These are phyloP conservation scores for Cytospora chrysosperma DNA, from an alignment of 2,329 filamentous ascomycete species.

Conservation along the genomic window DNA sequence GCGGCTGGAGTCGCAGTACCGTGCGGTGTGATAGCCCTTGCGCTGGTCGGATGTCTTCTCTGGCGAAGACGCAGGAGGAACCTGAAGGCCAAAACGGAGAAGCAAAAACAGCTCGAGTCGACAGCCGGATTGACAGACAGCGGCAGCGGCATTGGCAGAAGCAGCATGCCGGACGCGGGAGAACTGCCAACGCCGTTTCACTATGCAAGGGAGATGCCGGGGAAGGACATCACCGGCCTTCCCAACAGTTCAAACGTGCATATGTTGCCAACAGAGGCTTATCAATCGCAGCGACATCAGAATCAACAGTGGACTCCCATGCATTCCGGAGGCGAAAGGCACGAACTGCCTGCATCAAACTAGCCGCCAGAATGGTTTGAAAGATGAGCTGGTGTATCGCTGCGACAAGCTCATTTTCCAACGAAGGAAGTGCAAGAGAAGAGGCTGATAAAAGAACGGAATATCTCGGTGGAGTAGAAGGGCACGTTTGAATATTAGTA, in stretches of 20 bases:
- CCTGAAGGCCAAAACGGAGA: slow-evolving; percentile 6
- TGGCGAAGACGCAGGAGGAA: slow-evolving; percentile 8
- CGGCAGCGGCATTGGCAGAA: slow-evolving; percentile 10
- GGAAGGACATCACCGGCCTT: slow-evolving; percentile 6
- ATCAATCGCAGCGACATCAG: slow-evolving; percentile 1
- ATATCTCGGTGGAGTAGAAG: not conserved
- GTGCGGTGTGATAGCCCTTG: not conserved
- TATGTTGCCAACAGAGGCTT: not conserved
- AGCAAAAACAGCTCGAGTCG: slow-evolving; percentile 6
- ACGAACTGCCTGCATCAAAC: slow-evolving; percentile 13
- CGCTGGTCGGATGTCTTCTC: slow-evolving; percentile 6
- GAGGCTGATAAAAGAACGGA: not conserved
- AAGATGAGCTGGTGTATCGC: not conserved
- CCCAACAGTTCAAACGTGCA: slow-evolving; percentile 14
- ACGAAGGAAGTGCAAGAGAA: not conserved
- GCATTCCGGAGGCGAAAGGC: not conserved
- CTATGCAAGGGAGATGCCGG: not conserved
- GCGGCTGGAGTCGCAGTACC: slow-evolving; percentile 1
- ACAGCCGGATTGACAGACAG: slow-evolving; percentile 5
- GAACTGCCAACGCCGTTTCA: slow-evolving; percentile 13
- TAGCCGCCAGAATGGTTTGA: not conserved
- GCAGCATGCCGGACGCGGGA: slow-evolving; percentile 4
- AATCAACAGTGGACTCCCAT: not conserved
- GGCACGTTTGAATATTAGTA: not conserved
- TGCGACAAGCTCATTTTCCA: not conserved